Conservation (phyloP, 352 stramenopile genomes). For the Blastocystis sp. region DNA sequence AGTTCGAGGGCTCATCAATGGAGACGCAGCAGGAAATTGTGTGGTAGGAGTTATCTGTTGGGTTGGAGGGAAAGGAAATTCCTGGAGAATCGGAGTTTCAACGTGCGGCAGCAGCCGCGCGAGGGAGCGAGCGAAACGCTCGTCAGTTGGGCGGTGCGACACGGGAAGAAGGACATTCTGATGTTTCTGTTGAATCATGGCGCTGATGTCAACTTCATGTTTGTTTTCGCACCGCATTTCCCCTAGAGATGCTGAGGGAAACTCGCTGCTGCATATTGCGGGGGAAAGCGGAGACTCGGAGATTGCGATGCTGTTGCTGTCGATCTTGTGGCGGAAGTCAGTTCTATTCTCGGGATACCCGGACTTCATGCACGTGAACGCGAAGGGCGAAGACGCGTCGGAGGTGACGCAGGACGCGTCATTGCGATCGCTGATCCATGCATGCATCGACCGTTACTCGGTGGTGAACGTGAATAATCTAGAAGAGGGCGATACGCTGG, state of each 20-base stretch:
- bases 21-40: neutral
- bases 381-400: slow-evolving; percentile 35
- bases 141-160: neutral
- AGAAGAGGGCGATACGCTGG: neutral
- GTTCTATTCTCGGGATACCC: slow-evolving; percentile 50
- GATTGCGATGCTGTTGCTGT: slow-evolving; percentile 48
- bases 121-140: neutral
- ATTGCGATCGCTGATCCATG: slow-evolving; percentile 16
- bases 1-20: neutral
- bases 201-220: slow-evolving; percentile 52
- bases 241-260: neutral
- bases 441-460: slow-evolving; percentile 50
- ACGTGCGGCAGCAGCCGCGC: neutral
- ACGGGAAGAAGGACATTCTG: neutral
- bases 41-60: neutral
- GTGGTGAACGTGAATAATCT: slow-evolving; percentile 51
- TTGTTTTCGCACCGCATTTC: neutral
- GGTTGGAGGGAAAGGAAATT: neutral
- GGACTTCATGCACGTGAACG: slow-evolving; percentile 50
- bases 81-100: slow-evolving; percentile 9
- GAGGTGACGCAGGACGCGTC: slow-evolving; percentile 36
- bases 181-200: slow-evolving; percentile 28
- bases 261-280: slow-evolving; percentile 41
- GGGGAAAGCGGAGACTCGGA: neutral
- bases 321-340: slow-evolving; percentile 27